A percentile compares a stretch with the other conserved stretches of the same genome.
phyloP scores from a whole-genome alignment of 306 rosid genomes.

The Cucurbita maxima region DNA sequence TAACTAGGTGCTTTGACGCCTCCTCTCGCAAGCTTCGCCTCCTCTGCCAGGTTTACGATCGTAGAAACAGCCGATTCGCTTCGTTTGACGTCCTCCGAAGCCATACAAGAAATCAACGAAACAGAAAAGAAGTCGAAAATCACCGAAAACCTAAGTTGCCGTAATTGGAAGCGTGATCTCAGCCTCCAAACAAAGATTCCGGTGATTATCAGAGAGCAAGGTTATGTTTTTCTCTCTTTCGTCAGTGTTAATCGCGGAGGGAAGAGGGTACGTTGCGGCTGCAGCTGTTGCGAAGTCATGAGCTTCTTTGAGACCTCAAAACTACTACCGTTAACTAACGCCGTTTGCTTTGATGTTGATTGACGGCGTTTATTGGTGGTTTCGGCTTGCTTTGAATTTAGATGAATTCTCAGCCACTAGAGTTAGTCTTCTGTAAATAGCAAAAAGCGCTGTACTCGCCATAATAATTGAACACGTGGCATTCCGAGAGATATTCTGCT shows the following conservation, averaged over 20 bases:
- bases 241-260: conserved; percentile 1
- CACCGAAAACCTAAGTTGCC: conserved; percentile 12
- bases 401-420: background rate
- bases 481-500: no score
- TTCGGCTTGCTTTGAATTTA: background rate
- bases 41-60: conserved; percentile 79
- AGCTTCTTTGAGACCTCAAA: background rate
- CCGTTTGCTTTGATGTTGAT: background rate
- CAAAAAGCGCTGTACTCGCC: background rate
- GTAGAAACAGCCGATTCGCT: conserved; percentile 70
- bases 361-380: conserved; percentile 3
- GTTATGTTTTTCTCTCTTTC: background rate
- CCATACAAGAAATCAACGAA: conserved; percentile 28
- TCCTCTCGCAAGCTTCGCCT: conserved; percentile 83
- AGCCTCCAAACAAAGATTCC: background rate
- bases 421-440: background rate
- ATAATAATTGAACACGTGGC: background rate
- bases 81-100: conserved; percentile 83
- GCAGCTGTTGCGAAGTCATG: background rate
- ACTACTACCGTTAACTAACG: background rate
- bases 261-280: conserved; percentile 1
- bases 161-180: conserved; percentile 11
- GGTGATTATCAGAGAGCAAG: conserved; percentile 7
- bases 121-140: background rate
- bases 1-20: conserved; percentile 66